Conservation (phyloP, 352 stramenopile genomes). For the Phytophthora ramorum region DNA sequence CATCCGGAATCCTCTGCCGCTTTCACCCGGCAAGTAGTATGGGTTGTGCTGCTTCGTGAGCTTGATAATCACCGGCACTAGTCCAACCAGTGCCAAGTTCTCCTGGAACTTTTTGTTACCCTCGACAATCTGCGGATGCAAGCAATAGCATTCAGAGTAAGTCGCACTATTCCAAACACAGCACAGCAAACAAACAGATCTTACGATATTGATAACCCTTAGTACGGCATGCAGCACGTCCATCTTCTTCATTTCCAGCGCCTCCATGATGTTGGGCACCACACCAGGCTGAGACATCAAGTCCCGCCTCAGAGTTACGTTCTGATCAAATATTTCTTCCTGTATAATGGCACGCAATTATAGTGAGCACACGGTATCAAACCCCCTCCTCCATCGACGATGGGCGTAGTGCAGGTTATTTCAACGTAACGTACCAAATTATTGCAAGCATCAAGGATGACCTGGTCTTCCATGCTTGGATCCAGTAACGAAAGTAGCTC, state of each 20-base stretch:
- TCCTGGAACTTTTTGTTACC: slow-evolving; percentile 93
- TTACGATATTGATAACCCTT: slow-evolving; percentile 86
- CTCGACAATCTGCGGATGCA: slow-evolving; percentile 75
- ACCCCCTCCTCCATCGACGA: too few species aligned
- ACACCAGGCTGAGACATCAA: slow-evolving; percentile 92
- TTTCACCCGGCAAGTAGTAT: slow-evolving; percentile 32
- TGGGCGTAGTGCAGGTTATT: too few species aligned
- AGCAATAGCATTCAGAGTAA: slow-evolving; percentile 5
- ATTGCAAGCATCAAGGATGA: slow-evolving; percentile 83
- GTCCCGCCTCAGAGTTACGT: slow-evolving; percentile 73
- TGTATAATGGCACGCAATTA: slow-evolving; percentile 23
- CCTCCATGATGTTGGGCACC: slow-evolving; percentile 93
- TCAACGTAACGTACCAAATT: slow-evolving; percentile 51
- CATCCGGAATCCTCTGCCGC: slow-evolving; percentile 20
- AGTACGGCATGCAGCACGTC: slow-evolving; percentile 88
- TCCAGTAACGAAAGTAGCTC: slow-evolving; percentile 81
- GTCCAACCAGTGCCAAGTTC: slow-evolving; percentile 89
- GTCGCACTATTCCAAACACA: neutral
- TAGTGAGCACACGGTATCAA: slow-evolving; percentile 2
- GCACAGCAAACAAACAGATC: neutral
- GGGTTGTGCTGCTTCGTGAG: slow-evolving; percentile 73
- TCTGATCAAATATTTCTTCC: slow-evolving; percentile 84
- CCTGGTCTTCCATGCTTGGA: slow-evolving; percentile 87
- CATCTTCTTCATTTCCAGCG: slow-evolving; percentile 92
- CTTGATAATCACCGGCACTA: slow-evolving; percentile 93